Base-by-base conservation (phyloP, 2,329 filamentous ascomycete species). In the Pyrenophora graminea region DNA sequence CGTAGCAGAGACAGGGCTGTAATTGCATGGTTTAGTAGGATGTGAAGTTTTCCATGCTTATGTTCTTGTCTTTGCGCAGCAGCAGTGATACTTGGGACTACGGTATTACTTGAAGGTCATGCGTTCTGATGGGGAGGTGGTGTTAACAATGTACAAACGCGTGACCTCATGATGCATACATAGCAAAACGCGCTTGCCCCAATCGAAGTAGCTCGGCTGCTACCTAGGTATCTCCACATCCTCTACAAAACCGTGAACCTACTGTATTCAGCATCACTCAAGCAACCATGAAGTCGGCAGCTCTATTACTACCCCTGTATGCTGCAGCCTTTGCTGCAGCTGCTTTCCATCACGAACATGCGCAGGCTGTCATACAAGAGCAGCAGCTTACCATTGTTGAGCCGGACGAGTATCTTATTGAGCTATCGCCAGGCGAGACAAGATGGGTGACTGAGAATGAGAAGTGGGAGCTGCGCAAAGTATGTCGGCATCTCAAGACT, bases 381-480 rank as follows among this genome's bases (percentile, higher is more conserved):
- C 56, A 55, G 19, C 62, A 67, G 48, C 48, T 57, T 9, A 63
- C 63, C 38, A 57, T 66, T 39, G 60, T 58, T 32, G 69, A 72
- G 46, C 56, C 59, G 7, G 69, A 72, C 43, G 58, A 69, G 59
- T 73, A 71, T 72, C 80, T 96, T 39, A 86, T 99, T 58, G 92
- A 97, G 78, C 80, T 94, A 21, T 82, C 84, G n/a, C 91, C 91
- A 3, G 91, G 89, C 48, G 82, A 93, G 70, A 92, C 87, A 19
- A 79, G 82, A 80, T 94, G 90, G 89, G 87, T 97, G 27, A 95
- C 90, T 0, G 93, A 97, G 67, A 90, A 96, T 31, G 86, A 97
- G 77, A 99, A 97, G 76, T 97, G 93, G 91, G 86, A 87, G 73
- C 78, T 97, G 58, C 87, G 89, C 68, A 82, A 91, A 62, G 91